Base-by-base conservation (phyloP, 805 yeast species). In the Teunomyces cretensis region DNA sequence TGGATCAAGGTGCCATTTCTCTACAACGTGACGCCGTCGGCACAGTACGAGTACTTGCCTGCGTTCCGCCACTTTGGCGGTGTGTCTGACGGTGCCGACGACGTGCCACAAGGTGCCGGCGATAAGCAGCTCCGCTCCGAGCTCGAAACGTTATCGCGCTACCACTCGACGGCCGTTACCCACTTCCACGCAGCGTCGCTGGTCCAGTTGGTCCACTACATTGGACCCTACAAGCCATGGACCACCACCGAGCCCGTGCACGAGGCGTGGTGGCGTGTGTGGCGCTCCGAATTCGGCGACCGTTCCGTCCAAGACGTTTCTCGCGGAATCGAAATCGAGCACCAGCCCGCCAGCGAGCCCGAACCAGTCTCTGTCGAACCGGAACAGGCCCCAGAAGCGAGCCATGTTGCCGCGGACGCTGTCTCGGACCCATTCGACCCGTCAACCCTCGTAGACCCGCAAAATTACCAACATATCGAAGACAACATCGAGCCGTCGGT, bases 1-100 rank as follows among this genome's bases (percentile, higher is more conserved):
- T 91, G 97, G 97, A 63, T 72, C 27, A 75, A 80, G 39, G 66
- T 94, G 39, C 91, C 97, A 1, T 92, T 91, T 55, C 54, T 80
- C 38, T 92, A 81, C 71, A 92, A 92, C 58, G 95, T 92, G 27
- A 92, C 97, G 55, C 65, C 80, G 30, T 72, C 74, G 16, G 62
- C 77, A 6, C 73, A 75, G 40, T 88, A 88, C 58, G 84, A 88
- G 64, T 86, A 83, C 64, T 67, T 74, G 15, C 94, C 95, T 0
- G 94, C 95, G 0, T 80, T 70, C 57, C 65, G 63, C 32, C 75
- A 78, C 57, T 88, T 83, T 58, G 14, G 49, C 46, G 31, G 27
- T 13, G 17, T 24, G 13, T 22, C 16, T 14, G 35, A 28, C 15
- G 28, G 28, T 14, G 16, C 9, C 7, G 28, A 2, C 2, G 42